These are phyloP conservation scores for Serendipita sp. DNA, from an alignment of 768 basidiomycete genomes.

Conservation along the genomic window DNA sequence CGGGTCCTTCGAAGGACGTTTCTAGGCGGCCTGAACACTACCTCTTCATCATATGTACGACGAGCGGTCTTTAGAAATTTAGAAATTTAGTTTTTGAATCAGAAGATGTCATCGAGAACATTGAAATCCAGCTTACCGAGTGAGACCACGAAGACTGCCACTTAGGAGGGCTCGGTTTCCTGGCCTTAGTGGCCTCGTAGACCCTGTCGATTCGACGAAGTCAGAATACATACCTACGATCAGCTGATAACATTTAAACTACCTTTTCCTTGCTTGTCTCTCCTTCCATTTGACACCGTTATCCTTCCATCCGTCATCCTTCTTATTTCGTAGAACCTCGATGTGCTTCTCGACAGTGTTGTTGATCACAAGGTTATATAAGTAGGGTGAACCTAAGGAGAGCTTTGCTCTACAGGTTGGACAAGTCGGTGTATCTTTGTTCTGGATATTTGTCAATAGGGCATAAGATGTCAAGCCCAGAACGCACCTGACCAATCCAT, in stretches of 20 bases:
- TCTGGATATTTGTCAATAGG: neutral
- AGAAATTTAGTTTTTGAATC: too few species aligned
- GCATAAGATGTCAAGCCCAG: neutral
- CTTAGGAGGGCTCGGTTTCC: neutral
- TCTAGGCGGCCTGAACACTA: too few species aligned
- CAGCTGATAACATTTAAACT: neutral
- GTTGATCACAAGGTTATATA: neutral
- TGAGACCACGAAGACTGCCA: conserved; percentile 55
- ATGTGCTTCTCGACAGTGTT: neutral
- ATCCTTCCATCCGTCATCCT: neutral
- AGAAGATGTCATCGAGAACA: too few species aligned
- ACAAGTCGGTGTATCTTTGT: neutral
- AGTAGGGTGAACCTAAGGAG: neutral
- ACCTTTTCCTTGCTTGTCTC: neutral
- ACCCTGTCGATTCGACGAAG: neutral
- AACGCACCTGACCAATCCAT: neutral
- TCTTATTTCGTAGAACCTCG: neutral
- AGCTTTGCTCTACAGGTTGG: neutral
- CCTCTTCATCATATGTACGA: too few species aligned
- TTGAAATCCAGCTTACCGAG: too few species aligned
- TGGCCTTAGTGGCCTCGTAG: neutral
- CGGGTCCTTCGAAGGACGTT: too few species aligned
- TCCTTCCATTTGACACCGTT: neutral
- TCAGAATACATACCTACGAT: neutral
- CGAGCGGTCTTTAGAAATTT: too few species aligned